A percentile compares a stretch with the other conserved stretches of the same genome.
These are phyloP conservation scores for Terana coerulea DNA, from an alignment of 768 basidiomycete genomes.

Conservation along the genomic window DNA sequence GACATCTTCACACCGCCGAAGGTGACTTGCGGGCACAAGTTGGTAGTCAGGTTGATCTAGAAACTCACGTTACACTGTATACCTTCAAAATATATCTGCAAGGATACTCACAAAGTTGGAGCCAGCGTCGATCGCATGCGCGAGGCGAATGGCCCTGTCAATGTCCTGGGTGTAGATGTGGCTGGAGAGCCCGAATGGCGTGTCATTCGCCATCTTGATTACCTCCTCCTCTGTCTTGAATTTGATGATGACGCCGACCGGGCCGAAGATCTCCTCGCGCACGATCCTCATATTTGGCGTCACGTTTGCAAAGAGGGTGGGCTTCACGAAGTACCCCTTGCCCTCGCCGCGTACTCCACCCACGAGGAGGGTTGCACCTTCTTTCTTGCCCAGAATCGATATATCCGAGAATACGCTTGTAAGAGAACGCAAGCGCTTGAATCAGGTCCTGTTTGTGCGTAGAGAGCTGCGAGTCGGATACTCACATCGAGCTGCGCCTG, in stretches of 20 bases:
- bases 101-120: slow-evolving; percentile 27
- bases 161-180: slow-evolving; percentile 46
- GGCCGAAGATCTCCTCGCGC: slow-evolving; percentile 75
- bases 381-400: slow-evolving; percentile 72
- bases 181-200: slow-evolving; percentile 45
- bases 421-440: background rate
- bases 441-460: background rate
- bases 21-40: slow-evolving; percentile 36
- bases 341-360: slow-evolving; percentile 61
- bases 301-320: slow-evolving; percentile 71
- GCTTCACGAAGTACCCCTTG: slow-evolving; percentile 68
- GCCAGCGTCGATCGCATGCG: slow-evolving; percentile 41
- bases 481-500: slow-evolving; percentile 42
- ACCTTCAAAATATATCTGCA: background rate
- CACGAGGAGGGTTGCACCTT: slow-evolving; percentile 62
- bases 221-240: slow-evolving; percentile 54
- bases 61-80: background rate
- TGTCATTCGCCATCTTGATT: slow-evolving; percentile 40
- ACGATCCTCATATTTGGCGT: slow-evolving; percentile 73
- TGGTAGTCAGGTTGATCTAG: background rate
- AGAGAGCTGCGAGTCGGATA: background rate
- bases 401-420: slow-evolving; percentile 70
- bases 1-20: slow-evolving; percentile 70
- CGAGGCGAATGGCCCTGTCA: slow-evolving; percentile 36
- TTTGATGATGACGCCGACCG: slow-evolving; percentile 72